A percentile compares a stretch with the other conserved stretches of the same genome.
Evolutionary conservation across 805 yeast genomes (phyloP).

Genomic region (Starmera dryadoides): DNA sequence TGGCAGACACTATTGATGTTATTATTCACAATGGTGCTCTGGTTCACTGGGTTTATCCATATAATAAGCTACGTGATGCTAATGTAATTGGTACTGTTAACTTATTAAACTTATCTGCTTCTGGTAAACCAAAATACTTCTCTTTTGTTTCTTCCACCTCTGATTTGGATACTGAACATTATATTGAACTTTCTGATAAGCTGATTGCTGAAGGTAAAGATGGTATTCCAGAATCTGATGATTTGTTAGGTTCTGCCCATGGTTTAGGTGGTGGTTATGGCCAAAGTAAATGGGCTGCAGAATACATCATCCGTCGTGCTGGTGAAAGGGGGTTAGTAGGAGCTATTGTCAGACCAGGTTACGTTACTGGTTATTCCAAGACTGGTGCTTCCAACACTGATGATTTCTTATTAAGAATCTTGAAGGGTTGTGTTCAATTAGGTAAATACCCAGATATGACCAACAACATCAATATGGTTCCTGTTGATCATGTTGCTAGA

Average conservation of each 20-base stretch:
- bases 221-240: constrained; percentile 82
- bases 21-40: constrained; percentile 95
- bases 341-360: constrained; percentile 90
- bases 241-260: constrained; percentile 67
- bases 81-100: constrained; percentile 86
- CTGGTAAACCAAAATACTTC: constrained; percentile 80
- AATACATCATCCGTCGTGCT: constrained; percentile 78
- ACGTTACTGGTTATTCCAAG: constrained; percentile 77
- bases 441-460: constrained; percentile 80
- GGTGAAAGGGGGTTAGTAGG: constrained; percentile 86
- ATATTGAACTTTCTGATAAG: constrained; percentile 67
- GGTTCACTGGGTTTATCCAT: constrained; percentile 98
- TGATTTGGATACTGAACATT: constrained; percentile 78
- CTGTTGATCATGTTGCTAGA: constrained; percentile 96
- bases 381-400: constrained; percentile 94
- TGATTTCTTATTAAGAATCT: constrained; percentile 88
- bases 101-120: constrained; percentile 63
- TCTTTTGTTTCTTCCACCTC: constrained; percentile 96
- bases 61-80: constrained; percentile 82
- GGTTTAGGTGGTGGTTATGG: constrained; percentile 95
- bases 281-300: constrained; percentile 97
- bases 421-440: constrained; percentile 89
- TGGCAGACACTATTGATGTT: constrained; percentile 62
- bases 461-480: constrained; percentile 91
- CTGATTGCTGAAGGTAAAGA: constrained; percentile 52